A percentile compares a stretch with the other conserved stretches of the same genome.
Evolutionary conservation across 169 alveolate genomes (phyloP).

Genomic region (Eimeria brunetti): DNA sequence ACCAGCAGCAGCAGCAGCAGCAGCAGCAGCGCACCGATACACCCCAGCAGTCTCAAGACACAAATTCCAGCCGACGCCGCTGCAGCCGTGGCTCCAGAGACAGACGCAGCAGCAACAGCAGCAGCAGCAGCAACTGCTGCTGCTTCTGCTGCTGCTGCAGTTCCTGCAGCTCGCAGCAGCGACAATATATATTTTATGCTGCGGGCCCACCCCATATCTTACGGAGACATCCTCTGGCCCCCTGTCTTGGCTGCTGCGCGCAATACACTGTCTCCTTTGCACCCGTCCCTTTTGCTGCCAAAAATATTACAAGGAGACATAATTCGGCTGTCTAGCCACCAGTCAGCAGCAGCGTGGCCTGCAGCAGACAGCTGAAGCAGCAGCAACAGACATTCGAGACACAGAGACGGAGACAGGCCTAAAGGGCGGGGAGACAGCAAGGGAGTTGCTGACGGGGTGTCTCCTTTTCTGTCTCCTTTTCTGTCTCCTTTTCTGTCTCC

Average conservation of each 20-base stretch:
- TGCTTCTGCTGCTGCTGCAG: slow-evolving; percentile 14
- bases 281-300: slow-evolving; percentile 26
- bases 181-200: slow-evolving; percentile 21
- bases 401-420: background rate
- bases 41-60: background rate
- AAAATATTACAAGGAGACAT: slow-evolving; percentile 38
- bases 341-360: slow-evolving; percentile 42
- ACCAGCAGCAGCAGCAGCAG: background rate
- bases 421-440: background rate
- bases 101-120: too few relatives aligned
- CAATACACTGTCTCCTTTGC: slow-evolving; percentile 1
- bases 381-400: too few relatives aligned
- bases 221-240: slow-evolving; percentile 52
- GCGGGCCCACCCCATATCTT: slow-evolving; percentile 47
- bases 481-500: background rate
- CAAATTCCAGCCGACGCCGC: background rate
- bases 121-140: too few relatives aligned
- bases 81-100: background rate
- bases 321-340: slow-evolving; percentile 29
- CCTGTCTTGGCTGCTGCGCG: slow-evolving; percentile 32
- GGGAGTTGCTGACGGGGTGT: background rate
- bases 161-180: slow-evolving; percentile 24
- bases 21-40: background rate
- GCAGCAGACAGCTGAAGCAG: background rate
- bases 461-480: background rate